Evolutionary conservation across 768 basidiomycete species (phyloP), one percentile per base, ranked within the genome.

Genomic region (Dacryopinax spathularia): DNA sequence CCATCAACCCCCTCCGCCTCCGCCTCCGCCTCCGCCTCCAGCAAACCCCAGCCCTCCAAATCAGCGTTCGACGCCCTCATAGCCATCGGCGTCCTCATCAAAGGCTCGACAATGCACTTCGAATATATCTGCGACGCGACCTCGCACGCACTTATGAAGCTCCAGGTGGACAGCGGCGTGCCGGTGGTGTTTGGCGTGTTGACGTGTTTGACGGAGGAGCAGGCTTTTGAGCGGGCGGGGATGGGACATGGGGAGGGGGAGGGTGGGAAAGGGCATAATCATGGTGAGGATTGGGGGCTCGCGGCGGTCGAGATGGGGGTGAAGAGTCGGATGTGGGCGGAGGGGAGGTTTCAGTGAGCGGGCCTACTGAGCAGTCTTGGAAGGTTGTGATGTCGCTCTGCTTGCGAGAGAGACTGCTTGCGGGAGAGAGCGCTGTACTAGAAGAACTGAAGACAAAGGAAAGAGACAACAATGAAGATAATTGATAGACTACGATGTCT

Each of bases 61-160:
- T 16, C 79, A 80, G 62, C 87, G 0, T 97, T 98, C 69, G 88
- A 95, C 73, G 96, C 93, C 15, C 86, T 96, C 67, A 95, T 99
- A 73, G 93, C 96, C 62, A 91, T 98, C 71, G 96, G 96, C 15
- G 92, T 95, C 35, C 86, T 99, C 72, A 96, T 99, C 80, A 99
- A 99, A 73, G 95, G 96, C 61, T 80, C 84, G 0, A 98, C 96
- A 18, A 96, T 96, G 92, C 96, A 99, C 77, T 99, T 98, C 74
- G 96, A 99, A 74, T 99, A 99, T 80, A 99, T 98, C 74, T 89
- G 83, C 74, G 92, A 97, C 70, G 84, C 85, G 65, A 94, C 97
- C 65, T 85, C 91, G 39, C 89, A 97, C 69, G 93, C 86, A 43
- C 79, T 99, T 67, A 99, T 98, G 96, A 83, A 82, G 70, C 84